Evolutionary conservation across 805 yeast species (phyloP).

Genomic region (Starmerella bacillaris): DNA sequence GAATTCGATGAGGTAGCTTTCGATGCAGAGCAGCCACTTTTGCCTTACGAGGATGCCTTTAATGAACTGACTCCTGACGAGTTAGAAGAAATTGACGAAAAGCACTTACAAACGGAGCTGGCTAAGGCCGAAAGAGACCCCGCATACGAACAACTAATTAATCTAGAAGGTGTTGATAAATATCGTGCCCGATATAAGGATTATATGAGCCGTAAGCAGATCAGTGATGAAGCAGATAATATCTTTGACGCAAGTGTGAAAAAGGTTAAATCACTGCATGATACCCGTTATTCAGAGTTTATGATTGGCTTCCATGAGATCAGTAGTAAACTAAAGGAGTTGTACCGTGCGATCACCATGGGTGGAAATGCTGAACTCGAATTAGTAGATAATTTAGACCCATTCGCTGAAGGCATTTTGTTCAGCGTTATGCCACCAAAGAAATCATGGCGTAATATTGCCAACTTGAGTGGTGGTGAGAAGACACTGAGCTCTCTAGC

Average conservation of each 20-base stretch:
- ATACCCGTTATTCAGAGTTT: slow-evolving; percentile 66
- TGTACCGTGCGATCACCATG: slow-evolving; percentile 98
- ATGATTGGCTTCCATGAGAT: slow-evolving; percentile 83
- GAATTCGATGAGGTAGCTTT: no score
- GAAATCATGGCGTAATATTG: slow-evolving; percentile 90
- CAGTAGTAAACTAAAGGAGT: slow-evolving; percentile 74
- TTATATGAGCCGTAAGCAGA: slow-evolving; percentile 42
- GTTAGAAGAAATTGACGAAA: slow-evolving; percentile 11
- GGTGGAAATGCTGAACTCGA: slow-evolving; percentile 98
- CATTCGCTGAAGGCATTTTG: slow-evolving; percentile 91
- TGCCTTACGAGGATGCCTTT: slow-evolving; percentile 13
- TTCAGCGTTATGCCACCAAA: slow-evolving; percentile 99
- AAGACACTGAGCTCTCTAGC: slow-evolving; percentile 90
- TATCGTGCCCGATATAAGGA: slow-evolving; percentile 53
- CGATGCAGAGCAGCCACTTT: no score
- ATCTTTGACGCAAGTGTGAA: slow-evolving; percentile 46
- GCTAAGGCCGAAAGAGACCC: no score
- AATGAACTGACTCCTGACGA: slow-evolving; percentile 15
- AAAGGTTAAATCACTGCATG: slow-evolving; percentile 49
- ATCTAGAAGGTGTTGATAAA: slow-evolving; percentile 27
- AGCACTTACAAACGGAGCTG: no score
- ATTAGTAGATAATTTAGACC: slow-evolving; percentile 85
- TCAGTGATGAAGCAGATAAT: slow-evolving; percentile 48
- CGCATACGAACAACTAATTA: no score
- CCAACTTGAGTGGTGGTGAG: slow-evolving; percentile 94